These are phyloP conservation scores for Sporothrix protearum DNA, from an alignment of 2,329 filamentous ascomycete genomes.

Conservation along the genomic window DNA sequence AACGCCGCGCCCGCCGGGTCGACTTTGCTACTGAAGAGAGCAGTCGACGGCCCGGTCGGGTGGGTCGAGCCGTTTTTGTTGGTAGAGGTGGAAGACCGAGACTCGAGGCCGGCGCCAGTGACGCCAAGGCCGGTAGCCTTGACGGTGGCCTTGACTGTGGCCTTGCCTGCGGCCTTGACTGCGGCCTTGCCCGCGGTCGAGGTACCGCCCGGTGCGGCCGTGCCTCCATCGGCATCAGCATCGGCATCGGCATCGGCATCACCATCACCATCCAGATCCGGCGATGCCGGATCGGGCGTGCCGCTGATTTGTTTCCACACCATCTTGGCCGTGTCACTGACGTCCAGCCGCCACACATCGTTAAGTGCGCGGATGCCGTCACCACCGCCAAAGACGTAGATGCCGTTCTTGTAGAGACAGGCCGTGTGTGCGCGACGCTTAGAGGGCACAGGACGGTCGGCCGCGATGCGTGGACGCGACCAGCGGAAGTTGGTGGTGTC, in stretches of 20 bases:
- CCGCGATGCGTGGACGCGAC: conserved; percentile 58
- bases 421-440: conserved; percentile 65
- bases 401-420: conserved; percentile 67
- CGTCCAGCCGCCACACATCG: conserved; percentile 69
- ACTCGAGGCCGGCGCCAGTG: conserved; percentile 3
- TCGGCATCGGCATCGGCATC: too few relatives aligned
- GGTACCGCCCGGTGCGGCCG: background rate
- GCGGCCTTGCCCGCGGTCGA: background rate
- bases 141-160: background rate
- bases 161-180: background rate
- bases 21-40: background rate
- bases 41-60: background rate
- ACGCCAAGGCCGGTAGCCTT: conserved; percentile 15
- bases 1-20: conserved; percentile 33
- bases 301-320: conserved; percentile 62
- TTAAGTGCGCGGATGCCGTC: conserved; percentile 68
- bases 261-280: background rate
- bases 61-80: background rate
- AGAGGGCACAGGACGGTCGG: conserved; percentile 53
- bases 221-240: background rate
- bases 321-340: conserved; percentile 63
- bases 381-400: conserved; percentile 69
- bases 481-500: conserved; percentile 67
- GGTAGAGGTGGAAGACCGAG: conserved; percentile 3
- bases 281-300: conserved; percentile 33